Conservation (phyloP, 345 rosid species). For the Brassica nigra region DNA sequence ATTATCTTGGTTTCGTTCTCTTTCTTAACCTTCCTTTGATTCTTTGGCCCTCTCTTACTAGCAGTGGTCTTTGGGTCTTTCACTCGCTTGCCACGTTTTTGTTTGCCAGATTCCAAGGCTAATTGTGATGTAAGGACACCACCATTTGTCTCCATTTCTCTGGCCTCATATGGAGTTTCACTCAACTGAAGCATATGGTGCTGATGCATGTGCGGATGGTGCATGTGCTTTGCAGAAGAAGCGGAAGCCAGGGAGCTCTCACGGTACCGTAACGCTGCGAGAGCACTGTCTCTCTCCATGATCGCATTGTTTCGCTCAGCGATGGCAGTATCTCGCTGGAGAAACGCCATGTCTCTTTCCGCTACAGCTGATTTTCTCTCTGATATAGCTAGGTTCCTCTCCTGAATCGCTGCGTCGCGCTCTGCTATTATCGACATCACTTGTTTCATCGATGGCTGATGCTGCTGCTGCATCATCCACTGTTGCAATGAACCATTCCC, state of each 20-base stretch:
- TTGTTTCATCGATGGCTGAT: conserved; percentile 99
- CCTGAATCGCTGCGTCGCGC: conserved; percentile 92
- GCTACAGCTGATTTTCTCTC: conserved; percentile 92
- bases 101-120: conserved; percentile 59
- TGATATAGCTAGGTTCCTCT: conserved; percentile 83
- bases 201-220: conserved; percentile 59
- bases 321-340: conserved; percentile 92
- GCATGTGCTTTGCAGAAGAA: conserved; percentile 67
- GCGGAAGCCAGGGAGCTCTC: conserved; percentile 63
- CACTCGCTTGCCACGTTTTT: conserved; percentile 64
- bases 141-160: conserved; percentile 49
- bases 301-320: conserved; percentile 91
- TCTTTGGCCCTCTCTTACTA: conserved; percentile 60
- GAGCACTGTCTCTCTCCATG: conserved; percentile 83
- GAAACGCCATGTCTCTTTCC: conserved; percentile 87
- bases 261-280: conserved; percentile 79
- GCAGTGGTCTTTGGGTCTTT: conserved; percentile 63
- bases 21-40: conserved; percentile 66
- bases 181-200: conserved; percentile 38
- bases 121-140: conserved; percentile 51
- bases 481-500: conserved; percentile 40
- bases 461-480: conserved; percentile 77
- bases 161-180: conserved; percentile 53
- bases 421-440: conserved; percentile 96
- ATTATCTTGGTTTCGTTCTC: conserved; percentile 69